phyloP scores from a whole-genome alignment of 768 basidiomycete genomes.

The Boletus vermiculosoides region DNA sequence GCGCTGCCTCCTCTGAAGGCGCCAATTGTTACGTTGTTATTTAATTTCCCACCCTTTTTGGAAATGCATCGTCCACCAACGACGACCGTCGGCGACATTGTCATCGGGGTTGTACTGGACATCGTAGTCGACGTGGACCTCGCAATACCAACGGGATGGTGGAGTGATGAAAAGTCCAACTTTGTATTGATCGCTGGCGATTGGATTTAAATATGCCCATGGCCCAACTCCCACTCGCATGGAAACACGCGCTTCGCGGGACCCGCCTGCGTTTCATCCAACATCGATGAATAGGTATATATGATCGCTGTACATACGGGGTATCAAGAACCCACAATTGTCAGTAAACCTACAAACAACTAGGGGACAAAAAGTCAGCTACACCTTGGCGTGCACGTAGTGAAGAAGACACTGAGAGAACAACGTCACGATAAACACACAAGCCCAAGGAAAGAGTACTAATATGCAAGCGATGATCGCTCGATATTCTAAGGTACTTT shows the following conservation, averaged over 20 bases:
- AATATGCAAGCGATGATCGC: neutral
- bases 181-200: neutral
- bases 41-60: slow-evolving; percentile 15
- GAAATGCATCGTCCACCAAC: neutral
- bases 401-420: neutral
- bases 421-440: neutral
- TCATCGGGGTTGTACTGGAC: neutral
- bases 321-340: neutral
- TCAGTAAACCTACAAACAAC: slow-evolving; percentile 1
- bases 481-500: neutral
- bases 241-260: neutral
- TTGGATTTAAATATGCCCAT: neutral
- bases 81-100: neutral
- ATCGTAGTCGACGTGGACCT: neutral
- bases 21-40: slow-evolving; percentile 10
- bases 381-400: neutral
- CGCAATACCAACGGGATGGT: neutral
- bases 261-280: neutral
- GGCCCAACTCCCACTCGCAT: neutral
- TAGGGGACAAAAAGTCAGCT: neutral
- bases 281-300: neutral
- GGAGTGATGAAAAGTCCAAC: neutral
- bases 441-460: neutral
- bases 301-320: neutral
- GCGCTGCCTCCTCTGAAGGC: neutral